Percentiles rank a stretch among this genome's conserved stretches.
These are phyloP conservation scores for Hymenochaete sp. DNA, from an alignment of 1,284 basidiomycete genomes.

Conservation along the genomic window DNA sequence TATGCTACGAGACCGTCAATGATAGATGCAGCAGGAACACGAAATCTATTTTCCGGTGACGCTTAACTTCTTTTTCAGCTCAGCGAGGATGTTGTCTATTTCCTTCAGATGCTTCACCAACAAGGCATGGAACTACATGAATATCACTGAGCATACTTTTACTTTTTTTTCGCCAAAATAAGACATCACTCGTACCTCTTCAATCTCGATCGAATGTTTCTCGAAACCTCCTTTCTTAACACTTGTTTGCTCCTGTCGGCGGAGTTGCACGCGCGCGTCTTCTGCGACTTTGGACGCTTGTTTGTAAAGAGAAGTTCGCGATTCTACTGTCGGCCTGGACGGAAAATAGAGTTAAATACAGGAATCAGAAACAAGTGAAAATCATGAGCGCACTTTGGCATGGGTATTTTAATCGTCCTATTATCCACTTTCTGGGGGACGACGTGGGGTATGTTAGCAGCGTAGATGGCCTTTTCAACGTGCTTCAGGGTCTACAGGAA, in stretches of 20 bases:
- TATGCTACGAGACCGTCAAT: no score
- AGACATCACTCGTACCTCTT: conserved; percentile 40
- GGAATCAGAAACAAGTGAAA: neutral
- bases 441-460: conserved; percentile 59
- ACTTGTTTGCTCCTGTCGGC: conserved; percentile 54
- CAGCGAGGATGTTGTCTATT: conserved; percentile 53
- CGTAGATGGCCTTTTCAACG: conserved; percentile 63
- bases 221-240: conserved; percentile 60
- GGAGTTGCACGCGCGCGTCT: conserved; percentile 64
- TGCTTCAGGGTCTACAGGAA: conserved; percentile 57
- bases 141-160: neutral
- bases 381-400: conserved; percentile 52
- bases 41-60: no score
- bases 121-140: conserved; percentile 60
- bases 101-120: conserved; percentile 51
- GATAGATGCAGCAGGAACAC: no score
- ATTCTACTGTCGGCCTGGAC: conserved; percentile 64
- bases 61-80: conserved; percentile 52
- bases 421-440: conserved; percentile 60
- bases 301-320: conserved; percentile 45
- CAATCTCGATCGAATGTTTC: conserved; percentile 56
- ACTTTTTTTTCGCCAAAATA: neutral
- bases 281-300: conserved; percentile 56
- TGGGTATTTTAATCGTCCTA: conserved; percentile 65
- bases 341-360: conserved; percentile 6